Conservation (phyloP, 176 grass and related monocot genomes). For the Panicum miliaceum region DNA sequence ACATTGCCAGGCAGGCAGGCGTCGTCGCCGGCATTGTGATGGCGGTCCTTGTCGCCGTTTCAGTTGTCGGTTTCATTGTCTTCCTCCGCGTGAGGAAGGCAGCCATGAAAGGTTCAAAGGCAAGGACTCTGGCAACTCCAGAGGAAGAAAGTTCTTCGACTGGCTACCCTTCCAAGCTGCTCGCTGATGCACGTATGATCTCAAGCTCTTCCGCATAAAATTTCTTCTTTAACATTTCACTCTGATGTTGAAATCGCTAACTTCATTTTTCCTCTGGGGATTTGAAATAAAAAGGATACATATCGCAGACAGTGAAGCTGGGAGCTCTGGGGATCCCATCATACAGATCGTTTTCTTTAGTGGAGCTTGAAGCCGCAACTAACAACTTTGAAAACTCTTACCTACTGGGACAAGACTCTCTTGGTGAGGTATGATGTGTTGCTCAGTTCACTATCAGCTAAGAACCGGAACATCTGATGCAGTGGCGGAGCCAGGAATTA, state of each 20-base stretch:
- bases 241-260: not conserved
- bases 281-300: slow-evolving; percentile 63
- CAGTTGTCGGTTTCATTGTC: slow-evolving; percentile 40
- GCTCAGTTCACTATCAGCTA: not conserved
- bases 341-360: slow-evolving; percentile 84
- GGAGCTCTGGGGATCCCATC: slow-evolving; percentile 84
- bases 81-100: slow-evolving; percentile 60
- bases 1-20: slow-evolving; percentile 10
- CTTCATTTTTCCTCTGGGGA: not conserved
- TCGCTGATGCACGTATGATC: slow-evolving; percentile 87
- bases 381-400: slow-evolving; percentile 90
- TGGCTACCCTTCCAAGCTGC: slow-evolving; percentile 68
- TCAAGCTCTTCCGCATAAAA: slow-evolving; percentile 20
- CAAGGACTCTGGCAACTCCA: slow-evolving; percentile 44
- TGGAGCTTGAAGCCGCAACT: slow-evolving; percentile 87
- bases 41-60: slow-evolving; percentile 45
- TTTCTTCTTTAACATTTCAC: not conserved
- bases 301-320: slow-evolving; percentile 82
- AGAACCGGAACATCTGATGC: not conserved
- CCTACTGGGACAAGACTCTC: slow-evolving; percentile 75
- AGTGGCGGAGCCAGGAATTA: too few species aligned
- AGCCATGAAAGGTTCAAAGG: slow-evolving; percentile 37
- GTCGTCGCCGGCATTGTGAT: slow-evolving; percentile 47
- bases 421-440: slow-evolving; percentile 63
- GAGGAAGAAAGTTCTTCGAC: slow-evolving; percentile 74